Evolutionary conservation across 2,329 filamentous ascomycete species (phyloP), one percentile per base, ranked within the genome.

Genomic region (Pezicula rhizophila): DNA sequence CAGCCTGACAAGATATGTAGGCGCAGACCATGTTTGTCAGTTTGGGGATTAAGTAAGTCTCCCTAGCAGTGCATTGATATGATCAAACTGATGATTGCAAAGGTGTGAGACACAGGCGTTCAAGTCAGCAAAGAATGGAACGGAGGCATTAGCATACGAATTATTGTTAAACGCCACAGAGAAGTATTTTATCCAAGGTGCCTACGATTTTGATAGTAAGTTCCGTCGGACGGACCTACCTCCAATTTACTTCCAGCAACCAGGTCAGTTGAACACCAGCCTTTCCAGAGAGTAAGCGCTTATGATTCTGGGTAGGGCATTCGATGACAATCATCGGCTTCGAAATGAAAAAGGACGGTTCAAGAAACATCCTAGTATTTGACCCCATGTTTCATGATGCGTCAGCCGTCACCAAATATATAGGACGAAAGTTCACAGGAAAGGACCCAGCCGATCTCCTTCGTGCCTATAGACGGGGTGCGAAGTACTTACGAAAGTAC

Each of bases 281-380:
- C 8, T 28, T 8, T 35, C 15, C 38, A 17, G 20, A 33, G 41
- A 23, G 43, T 31, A 45, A 17, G 33, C 15, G 14, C 14, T 38
- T 42, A 26, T 26, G 48, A 46, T 51, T 45, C n/a, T 33, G 15
- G 10, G 17, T 23, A 77, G 89, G 90, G 2, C 92, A 97, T 65
- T 96, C 91, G 1, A 75, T 96, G 72, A 95, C 89, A 1, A 89
- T 97, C 45, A 75, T 97, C 47, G 92, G 92, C 0, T 75, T 95
- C 23, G 90, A 96, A 66, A 80, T 78, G 55, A 78, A 76, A 25
- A 72, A 68, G 31, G 76, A 85, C 51, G 86, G 87, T 23, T 71
- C 73, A 15, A 70, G 75, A 45, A 86, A 87, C 57, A 71, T 97
- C 15, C 72, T 97, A 0, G 87, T 96, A 11, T 95, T 96, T 63